Evolutionary conservation across 2,329 filamentous ascomycete species (phyloP).

Genomic region (Verticillium isaacii): DNA sequence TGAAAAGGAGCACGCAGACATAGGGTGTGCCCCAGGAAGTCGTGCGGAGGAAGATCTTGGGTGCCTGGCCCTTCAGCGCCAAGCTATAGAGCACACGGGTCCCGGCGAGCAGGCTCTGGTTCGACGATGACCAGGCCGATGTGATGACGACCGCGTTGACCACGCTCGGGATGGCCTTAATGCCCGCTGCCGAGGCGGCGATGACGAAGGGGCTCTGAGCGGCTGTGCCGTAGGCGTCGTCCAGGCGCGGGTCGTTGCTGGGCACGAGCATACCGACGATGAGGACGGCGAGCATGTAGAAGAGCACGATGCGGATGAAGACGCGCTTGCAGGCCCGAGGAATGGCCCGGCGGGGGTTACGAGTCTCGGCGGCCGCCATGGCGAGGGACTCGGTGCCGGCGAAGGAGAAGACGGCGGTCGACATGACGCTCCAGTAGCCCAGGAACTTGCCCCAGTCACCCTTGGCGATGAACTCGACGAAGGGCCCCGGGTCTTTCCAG

Average conservation of each 20-base stretch:
- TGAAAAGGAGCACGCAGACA: conserved; percentile 48
- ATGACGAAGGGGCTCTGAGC: conserved; percentile 61
- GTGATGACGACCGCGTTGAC: conserved; percentile 75
- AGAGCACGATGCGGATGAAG: conserved; percentile 48
- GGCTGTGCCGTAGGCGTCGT: conserved; percentile 36
- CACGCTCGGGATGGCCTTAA: conserved; percentile 62
- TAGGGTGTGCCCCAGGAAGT: conserved; percentile 56
- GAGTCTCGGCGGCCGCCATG: conserved; percentile 45
- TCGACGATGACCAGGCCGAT: conserved; percentile 65
- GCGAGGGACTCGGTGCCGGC: conserved; percentile 47
- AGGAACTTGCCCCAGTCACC: conserved; percentile 35
- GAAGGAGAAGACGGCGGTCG: conserved; percentile 43
- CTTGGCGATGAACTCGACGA: conserved; percentile 57
- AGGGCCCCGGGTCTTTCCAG: conserved; percentile 45
- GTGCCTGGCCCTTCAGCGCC: conserved; percentile 55
- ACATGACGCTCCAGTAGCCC: conserved; percentile 39
- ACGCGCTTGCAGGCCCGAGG: conserved; percentile 48
- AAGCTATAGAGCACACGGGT: conserved; percentile 56
- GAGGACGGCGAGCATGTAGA: conserved; percentile 48
- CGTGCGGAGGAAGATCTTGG: conserved; percentile 51
- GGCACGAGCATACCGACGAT: conserved; percentile 46
- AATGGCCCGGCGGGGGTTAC: conserved; percentile 41
- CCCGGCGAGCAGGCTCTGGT: conserved; percentile 58
- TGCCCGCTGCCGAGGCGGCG: conserved; percentile 62
- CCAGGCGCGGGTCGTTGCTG: conserved; percentile 34